Evolutionary conservation across 306 rosid genomes (phyloP), one percentile per base, ranked within the genome.

Genomic region (Myrica gale): DNA sequence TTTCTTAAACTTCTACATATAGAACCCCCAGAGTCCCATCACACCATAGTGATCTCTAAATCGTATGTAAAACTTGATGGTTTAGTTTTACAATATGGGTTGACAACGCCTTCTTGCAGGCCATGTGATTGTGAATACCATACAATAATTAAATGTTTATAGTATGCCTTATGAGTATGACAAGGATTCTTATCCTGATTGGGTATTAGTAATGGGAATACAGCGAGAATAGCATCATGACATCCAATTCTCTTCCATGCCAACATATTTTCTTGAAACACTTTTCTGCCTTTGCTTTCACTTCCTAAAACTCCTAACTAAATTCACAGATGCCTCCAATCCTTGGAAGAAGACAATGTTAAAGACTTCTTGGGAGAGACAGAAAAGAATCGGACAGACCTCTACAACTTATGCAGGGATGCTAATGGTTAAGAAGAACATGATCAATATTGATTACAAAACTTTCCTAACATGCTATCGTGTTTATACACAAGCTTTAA

Each of bases 381-480:
- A 32, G 45, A 56, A 77, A 76, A 70, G 11, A 55, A 80, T 78
- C 32, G 50, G 74, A 56, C 47, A 75, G 68, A 78, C 81, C 85
- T 88, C 86, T 89, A 91, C 88, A 91, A 74, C 72, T 78, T 67
- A 69, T 69, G 73, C 60, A 55, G 76, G 56, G 76, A 74, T 80
- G 75, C 83, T 53, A 60, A 62, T 21, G n/a, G 66, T 50, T 41
- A 61, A 74, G 78, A 32, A 69, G 79, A 80, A 60, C 89, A 84
- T 68, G 82, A 84, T 80, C 6, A 9, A 73, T 90, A 78, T 73
- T 42, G 82, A 74, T 84, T 78, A 72, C 92, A 88, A 85, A 91
- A 91, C 92, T 89, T 89, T 86, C 92, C 89, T 82, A 83, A 67
- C 84, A 62, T 37, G 43, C 74, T 39, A 51, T 84, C 72, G 57